Conservation (phyloP, 2,329 filamentous ascomycete genomes). For the Scolecobasidium constrictum region DNA sequence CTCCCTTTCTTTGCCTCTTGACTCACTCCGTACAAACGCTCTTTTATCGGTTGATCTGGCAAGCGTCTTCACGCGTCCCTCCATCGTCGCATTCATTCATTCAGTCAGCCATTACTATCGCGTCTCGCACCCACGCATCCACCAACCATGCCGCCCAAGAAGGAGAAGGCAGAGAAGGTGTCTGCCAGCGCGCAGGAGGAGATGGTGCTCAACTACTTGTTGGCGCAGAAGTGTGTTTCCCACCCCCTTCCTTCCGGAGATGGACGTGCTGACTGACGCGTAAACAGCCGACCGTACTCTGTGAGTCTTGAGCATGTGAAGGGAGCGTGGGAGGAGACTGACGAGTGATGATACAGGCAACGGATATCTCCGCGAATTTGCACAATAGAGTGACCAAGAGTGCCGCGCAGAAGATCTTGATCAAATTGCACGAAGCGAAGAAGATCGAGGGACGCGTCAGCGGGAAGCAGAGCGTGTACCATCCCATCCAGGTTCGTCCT, state of each 20-base stretch:
- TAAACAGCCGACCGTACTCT: slow-evolving; percentile 44
- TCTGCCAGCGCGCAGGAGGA: slow-evolving; percentile 14
- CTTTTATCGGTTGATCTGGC: too few relatives aligned
- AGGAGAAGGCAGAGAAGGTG: slow-evolving; percentile 24
- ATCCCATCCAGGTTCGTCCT: slow-evolving; percentile 34
- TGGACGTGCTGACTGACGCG: too few relatives aligned
- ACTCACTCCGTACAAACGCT: too few relatives aligned
- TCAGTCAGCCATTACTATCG: too few relatives aligned
- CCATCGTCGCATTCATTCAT: too few relatives aligned
- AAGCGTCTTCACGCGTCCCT: too few relatives aligned
- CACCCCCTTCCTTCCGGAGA: too few relatives aligned
- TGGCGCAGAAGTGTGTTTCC: slow-evolving; percentile 23
- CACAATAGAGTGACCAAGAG: slow-evolving; percentile 50
- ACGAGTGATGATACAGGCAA: slow-evolving; percentile 29
- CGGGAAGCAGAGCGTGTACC: slow-evolving; percentile 55
- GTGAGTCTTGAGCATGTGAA: slow-evolving; percentile 25
- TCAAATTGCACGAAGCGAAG: slow-evolving; percentile 50
- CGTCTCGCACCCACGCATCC: too few relatives aligned
- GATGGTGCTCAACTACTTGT: slow-evolving; percentile 39
- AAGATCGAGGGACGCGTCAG: slow-evolving; percentile 43
- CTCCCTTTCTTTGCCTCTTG: too few relatives aligned
- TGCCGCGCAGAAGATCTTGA: slow-evolving; percentile 49
- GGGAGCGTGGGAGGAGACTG: not conserved
- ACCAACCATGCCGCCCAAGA: slow-evolving; percentile 27
- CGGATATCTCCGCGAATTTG: slow-evolving; percentile 49